A percentile compares a stretch with the other conserved stretches of the same genome.
These are phyloP conservation scores for Podaxis carcinomalis DNA, from an alignment of 768 basidiomycete species.

Conservation along the genomic window DNA sequence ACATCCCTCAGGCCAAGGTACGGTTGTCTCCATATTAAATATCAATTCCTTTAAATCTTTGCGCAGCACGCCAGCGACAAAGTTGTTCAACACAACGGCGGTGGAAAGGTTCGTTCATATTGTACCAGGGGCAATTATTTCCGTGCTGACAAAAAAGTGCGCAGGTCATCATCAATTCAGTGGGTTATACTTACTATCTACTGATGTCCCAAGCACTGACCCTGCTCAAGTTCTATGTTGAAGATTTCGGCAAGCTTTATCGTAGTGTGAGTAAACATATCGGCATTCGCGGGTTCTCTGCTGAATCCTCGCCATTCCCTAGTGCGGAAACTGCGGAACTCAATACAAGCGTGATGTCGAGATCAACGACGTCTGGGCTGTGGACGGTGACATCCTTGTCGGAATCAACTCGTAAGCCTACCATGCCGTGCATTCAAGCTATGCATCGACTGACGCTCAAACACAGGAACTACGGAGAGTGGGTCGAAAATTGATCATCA, in stretches of 20 bases:
- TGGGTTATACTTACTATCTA: constrained; percentile 13
- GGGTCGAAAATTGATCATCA: constrained; percentile 2
- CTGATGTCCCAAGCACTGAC: background rate
- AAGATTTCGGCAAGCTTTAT: constrained; percentile 36
- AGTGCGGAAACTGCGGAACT: constrained; percentile 31
- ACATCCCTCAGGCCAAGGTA: constrained; percentile 24
- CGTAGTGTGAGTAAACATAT: constrained; percentile 17
- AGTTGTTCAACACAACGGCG: constrained; percentile 35
- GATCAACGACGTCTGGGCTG: constrained; percentile 31
- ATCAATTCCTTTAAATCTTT: background rate
- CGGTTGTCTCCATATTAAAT: background rate
- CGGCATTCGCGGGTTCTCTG: constrained; percentile 3
- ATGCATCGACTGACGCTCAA: background rate
- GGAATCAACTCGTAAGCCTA: constrained; percentile 29
- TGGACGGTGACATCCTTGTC: constrained; percentile 23
- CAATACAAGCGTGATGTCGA: constrained; percentile 25
- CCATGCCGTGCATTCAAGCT: background rate
- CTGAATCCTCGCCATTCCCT: background rate
- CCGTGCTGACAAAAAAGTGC: background rate
- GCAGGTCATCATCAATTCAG: constrained; percentile 33
- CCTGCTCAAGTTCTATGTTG: constrained; percentile 30
- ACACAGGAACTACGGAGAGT: constrained; percentile 33
- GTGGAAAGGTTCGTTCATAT: constrained; percentile 20
- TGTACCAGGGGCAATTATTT: background rate
- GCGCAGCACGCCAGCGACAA: constrained; percentile 29